These are phyloP conservation scores for Retiboletus flavoniger DNA, from an alignment of 1,284 basidiomycete species.

Conservation along the genomic window DNA sequence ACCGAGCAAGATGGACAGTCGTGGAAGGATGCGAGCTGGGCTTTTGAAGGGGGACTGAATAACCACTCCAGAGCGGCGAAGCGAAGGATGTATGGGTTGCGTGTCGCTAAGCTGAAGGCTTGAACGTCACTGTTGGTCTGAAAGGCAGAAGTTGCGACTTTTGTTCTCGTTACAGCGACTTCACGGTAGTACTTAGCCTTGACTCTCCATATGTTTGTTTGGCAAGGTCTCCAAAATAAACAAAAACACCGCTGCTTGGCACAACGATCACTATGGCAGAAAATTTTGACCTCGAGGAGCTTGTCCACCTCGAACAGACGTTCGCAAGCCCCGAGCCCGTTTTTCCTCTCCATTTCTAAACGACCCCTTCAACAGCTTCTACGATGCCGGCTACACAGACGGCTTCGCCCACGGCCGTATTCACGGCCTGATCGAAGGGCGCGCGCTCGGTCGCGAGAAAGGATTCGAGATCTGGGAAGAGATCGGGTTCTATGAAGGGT, in stretches of 20 bases:
- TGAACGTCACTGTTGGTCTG: not conserved
- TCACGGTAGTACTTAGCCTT: not conserved
- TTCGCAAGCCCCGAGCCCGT: constrained; percentile 33
- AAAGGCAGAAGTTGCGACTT: no score
- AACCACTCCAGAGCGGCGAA: constrained; percentile 13
- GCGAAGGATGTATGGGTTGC: constrained; percentile 4
- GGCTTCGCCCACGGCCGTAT: constrained; percentile 84
- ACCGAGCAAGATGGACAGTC: not conserved
- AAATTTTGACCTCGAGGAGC: constrained; percentile 59
- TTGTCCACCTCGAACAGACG: constrained; percentile 73
- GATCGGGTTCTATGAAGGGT: constrained; percentile 89
- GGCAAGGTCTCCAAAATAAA: not conserved
- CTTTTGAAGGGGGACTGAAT: constrained; percentile 11
- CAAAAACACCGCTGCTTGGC: not conserved
- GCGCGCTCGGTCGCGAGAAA: constrained; percentile 87
- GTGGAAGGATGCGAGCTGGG: constrained; percentile 15
- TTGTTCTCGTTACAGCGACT: not conserved
- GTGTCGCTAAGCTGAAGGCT: constrained; percentile 10
- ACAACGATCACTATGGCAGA: constrained; percentile 42
- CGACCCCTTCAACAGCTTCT: constrained; percentile 61
- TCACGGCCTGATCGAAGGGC: constrained; percentile 89
- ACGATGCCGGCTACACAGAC: constrained; percentile 71
- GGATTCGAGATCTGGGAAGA: constrained; percentile 98
- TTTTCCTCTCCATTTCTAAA: constrained; percentile 1
- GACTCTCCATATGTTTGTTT: not conserved